Evolutionary conservation across 192 early-diverging fungal genomes (phyloP).

Genomic region (Linnemannia exigua): DNA sequence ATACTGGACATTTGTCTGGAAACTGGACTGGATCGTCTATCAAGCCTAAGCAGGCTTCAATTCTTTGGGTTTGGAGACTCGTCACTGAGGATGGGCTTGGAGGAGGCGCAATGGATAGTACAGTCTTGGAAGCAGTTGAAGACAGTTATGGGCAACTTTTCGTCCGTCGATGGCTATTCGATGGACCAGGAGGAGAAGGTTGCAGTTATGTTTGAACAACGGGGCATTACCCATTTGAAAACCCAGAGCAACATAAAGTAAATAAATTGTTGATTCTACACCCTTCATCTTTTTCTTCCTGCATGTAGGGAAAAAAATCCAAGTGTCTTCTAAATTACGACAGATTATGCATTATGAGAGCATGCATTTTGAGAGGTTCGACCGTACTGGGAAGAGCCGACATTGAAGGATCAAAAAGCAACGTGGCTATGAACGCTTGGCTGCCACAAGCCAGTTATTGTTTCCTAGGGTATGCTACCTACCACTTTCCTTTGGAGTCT

Average conservation of each 20-base stretch:
- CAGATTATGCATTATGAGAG: no score
- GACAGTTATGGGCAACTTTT: not conserved
- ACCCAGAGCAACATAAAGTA: not conserved
- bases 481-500: no score
- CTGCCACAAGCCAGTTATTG: no score
- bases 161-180: not conserved
- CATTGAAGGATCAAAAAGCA: no score
- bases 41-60: not conserved
- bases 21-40: not conserved
- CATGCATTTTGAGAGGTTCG: no score
- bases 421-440: no score
- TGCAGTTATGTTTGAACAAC: not conserved
- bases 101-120: not conserved
- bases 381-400: no score
- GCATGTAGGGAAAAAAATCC: no score
- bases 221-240: not conserved
- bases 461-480: no score
- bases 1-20: not conserved
- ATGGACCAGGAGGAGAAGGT: not conserved
- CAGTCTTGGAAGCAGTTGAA: not conserved
- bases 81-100: not conserved
- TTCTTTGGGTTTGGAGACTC: conserved; percentile 1
- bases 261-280: no score
- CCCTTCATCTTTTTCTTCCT: no score
- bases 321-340: no score